Evolutionary conservation across 2,329 filamentous ascomycete species (phyloP).

Genomic region (Ceratocystis cacaofunesta): DNA sequence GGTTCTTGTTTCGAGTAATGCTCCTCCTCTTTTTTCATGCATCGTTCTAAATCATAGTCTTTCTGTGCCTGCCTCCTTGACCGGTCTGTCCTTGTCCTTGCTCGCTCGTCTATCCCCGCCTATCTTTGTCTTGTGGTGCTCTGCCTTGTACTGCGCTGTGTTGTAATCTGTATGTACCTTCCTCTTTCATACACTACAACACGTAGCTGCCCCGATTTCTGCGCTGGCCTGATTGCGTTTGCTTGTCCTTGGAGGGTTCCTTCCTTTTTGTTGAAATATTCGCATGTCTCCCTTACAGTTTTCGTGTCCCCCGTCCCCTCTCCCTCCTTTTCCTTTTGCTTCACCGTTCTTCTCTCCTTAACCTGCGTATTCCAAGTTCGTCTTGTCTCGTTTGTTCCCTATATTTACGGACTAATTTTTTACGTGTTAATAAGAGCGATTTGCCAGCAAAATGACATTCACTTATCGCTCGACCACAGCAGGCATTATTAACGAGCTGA

Average conservation of each 20-base stretch:
- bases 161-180: background rate
- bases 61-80: background rate
- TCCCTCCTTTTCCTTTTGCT: background rate
- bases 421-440: background rate
- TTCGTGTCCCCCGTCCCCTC: background rate
- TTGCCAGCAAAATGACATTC: background rate
- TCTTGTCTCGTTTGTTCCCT: background rate
- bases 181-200: background rate
- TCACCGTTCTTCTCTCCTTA: background rate
- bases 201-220: background rate
- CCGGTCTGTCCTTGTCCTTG: background rate
- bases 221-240: background rate
- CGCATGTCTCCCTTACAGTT: background rate
- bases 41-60: background rate
- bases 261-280: background rate
- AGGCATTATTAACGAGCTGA: background rate
- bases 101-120: background rate
- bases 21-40: background rate
- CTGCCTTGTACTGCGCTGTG: background rate
- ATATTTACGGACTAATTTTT: background rate
- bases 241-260: background rate
- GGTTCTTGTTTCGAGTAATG: background rate
- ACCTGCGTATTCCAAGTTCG: too few species aligned
- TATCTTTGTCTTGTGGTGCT: background rate
- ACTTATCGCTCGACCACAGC: background rate